Evolutionary conservation across 2,329 filamentous ascomycete genomes (phyloP), one percentile per base, ranked within the genome.

Genomic region (Botryotinia convoluta): DNA sequence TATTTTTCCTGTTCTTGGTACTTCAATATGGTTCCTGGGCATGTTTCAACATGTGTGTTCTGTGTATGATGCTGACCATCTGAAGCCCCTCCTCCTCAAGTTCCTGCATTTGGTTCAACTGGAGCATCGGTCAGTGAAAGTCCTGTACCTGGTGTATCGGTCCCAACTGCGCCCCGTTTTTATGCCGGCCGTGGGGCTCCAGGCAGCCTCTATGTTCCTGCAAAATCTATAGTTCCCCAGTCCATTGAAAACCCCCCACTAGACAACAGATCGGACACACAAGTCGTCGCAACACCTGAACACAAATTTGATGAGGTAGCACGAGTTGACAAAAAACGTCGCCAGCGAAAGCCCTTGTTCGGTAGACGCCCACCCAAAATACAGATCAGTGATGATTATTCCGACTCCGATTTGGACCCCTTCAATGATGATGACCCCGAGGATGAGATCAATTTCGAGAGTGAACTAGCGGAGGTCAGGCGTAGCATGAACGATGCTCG

Each of bases 71-170:
- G 37, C 61, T 72, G 44, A 72, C 61, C 10, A 7, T 65, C n/a
- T 54, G 7, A 37, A 74, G 63, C 86, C 42, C 85, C 86, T 74
- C 86, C 86, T 39, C 85, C 85, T 26, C 83, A 84, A 70, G 86
- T 89, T 22, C 87, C 87, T 39, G 86, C 87, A n/a, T 89, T 88
- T 79, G 85, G 85, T 42, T 85, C 84, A 8, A 68, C 71, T 29
- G 71, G 71, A 60, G 18, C 60, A 42, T 51, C 48, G 37, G 60
- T 71, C 9, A 68, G 54, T 32, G 39, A 72, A 69, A 75, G 77
- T n/a, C 75, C 76, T n/a, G 48, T 78, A 5, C 77, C 78, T 44
- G 77, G 78, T 29, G 73, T 78, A n/a, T 62, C 75, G n/a, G 75
- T 79, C 61, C 78, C 78, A 9, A 79, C 77, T 18, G 78, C 78